Evolutionary conservation across 257 asterid species (phyloP).

Genomic region (Penstemon newberryi): DNA sequence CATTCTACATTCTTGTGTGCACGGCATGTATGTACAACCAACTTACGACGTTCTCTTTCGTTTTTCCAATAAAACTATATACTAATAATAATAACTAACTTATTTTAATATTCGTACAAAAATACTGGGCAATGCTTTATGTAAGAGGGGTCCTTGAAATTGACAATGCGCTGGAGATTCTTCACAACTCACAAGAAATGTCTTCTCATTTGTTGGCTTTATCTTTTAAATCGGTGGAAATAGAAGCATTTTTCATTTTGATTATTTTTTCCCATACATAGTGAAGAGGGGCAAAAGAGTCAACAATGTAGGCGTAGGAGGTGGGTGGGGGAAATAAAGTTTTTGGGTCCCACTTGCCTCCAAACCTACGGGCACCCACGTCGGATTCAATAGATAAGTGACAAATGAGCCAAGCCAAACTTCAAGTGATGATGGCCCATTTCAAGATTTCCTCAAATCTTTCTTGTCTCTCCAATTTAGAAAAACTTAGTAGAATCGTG

Average conservation of each 20-base stretch:
- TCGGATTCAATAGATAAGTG: slow-evolving; percentile 32
- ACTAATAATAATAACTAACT: background rate
- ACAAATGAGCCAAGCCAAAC: slow-evolving; percentile 32
- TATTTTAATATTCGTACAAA: slow-evolving; percentile 1
- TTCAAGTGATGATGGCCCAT: slow-evolving; percentile 42
- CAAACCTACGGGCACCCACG: slow-evolving; percentile 46
- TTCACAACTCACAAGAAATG: slow-evolving; percentile 24
- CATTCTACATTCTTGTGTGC: slow-evolving; percentile 35
- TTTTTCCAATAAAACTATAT: slow-evolving; percentile 17
- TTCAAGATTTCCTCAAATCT: slow-evolving; percentile 56
- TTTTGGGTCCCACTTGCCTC: slow-evolving; percentile 48
- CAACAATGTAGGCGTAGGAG: background rate
- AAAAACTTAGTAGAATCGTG: no score
- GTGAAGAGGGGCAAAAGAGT: slow-evolving; percentile 26
- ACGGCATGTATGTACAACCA: slow-evolving; percentile 50
- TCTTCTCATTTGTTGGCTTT: slow-evolving; percentile 31
- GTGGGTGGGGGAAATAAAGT: no score
- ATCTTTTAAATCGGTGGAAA: slow-evolving; percentile 15
- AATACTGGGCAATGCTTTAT: slow-evolving; percentile 30
- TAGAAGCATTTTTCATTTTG: background rate
- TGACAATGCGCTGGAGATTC: slow-evolving; percentile 41
- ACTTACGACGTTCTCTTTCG: slow-evolving; percentile 12
- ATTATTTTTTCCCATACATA: background rate
- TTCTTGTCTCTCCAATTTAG: slow-evolving; percentile 30
- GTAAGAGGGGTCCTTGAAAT: slow-evolving; percentile 35